phyloP scores from a whole-genome alignment of 2,329 filamentous ascomycete species.

The Aspergillus sp. region DNA sequence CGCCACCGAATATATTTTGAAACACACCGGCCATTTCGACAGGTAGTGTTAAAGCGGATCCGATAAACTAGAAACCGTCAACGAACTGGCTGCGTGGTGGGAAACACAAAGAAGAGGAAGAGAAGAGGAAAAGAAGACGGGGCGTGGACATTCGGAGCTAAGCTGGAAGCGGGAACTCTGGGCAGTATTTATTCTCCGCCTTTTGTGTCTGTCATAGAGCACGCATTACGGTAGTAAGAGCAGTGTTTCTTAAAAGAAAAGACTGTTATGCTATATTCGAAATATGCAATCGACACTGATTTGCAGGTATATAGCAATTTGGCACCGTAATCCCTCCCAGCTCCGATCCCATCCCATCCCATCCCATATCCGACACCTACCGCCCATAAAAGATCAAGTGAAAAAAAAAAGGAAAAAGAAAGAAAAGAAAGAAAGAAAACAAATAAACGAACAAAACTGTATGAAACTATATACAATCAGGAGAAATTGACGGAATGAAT shows the following conservation, averaged over 20 bases:
- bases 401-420: background rate
- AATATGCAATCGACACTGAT: background rate
- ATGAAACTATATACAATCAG: background rate
- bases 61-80: background rate
- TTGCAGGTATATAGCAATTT: background rate
- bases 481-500: background rate
- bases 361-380: background rate
- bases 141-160: constrained; percentile 16
- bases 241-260: too few species aligned
- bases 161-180: constrained; percentile 11
- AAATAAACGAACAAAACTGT: too few species aligned
- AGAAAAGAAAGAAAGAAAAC: background rate
- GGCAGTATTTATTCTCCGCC: background rate
- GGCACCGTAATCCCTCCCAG: background rate
- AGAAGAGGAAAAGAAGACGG: constrained; percentile 7
- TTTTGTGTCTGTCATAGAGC: background rate
- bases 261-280: background rate
- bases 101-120: constrained; percentile 9
- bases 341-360: background rate
- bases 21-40: constrained; percentile 32
- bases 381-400: background rate
- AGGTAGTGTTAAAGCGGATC: constrained; percentile 12
- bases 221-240: too few species aligned
- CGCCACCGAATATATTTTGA: constrained; percentile 33
- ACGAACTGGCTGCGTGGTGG: constrained; percentile 14